Evolutionary conservation across 306 rosid genomes (phyloP), one percentile per base, ranked within the genome.

Genomic region (Prosopis cineraria): DNA sequence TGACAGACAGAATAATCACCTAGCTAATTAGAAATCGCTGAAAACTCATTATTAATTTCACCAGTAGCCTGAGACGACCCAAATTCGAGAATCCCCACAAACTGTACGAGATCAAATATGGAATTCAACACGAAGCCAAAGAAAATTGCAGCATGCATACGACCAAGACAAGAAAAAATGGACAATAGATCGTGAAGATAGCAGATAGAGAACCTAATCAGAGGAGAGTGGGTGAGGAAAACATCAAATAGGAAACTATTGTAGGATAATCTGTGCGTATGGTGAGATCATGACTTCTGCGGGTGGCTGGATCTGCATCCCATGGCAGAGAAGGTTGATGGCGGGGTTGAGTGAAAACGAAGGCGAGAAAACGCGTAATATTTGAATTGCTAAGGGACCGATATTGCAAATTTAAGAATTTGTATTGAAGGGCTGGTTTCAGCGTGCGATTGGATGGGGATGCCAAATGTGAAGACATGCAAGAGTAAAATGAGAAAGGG

Each of bases 231-330:
- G 47, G 60, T 2, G 74, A 31, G 71, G 39, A 71, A 53, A 82
- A 37, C 44, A 66, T 29, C 20, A 17, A 10, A 6, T 48, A 48
- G 22, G 62, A 24, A 55, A 55, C 30, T 22, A 73, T 68, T 60
- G 53, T 20, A 41, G 44, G 50, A 69, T 72, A 59, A 50, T 22
- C 41, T 36, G 63, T 10, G 36, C 30, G 76, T 16, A 34, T n/a
- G 19, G 56, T 25, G 34, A 41, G 58, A 59, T 41, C 44, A 76
- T 34, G 74, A 78, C 67, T 62, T 22, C 34, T 19, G 89, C 25
- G 81, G 89, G 64, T 76, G 68, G 77, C 86, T 63, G 88, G 93
- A 85, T 90, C 90, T 80, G 67, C 53, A 47, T 77, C 80, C 69
- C 86, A 47, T 72, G 87, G 75, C 73, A 81, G 86, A 75, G 25